These are phyloP conservation scores for Suhomyces maxii DNA, from an alignment of 1,139 yeast genomes.

Conservation along the genomic window DNA sequence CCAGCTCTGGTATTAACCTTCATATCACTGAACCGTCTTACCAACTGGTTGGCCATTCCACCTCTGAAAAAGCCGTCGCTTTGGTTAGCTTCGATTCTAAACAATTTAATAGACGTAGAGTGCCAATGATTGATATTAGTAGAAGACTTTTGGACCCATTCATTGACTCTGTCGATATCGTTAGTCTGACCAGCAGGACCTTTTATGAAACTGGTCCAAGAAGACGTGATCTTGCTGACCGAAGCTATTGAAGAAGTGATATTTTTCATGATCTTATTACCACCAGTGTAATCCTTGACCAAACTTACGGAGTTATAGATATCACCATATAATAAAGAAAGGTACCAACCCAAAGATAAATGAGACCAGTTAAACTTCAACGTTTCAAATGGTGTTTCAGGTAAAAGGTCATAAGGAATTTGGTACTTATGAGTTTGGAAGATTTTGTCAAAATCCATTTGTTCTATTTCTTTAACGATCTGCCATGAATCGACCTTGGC, in stretches of 20 bases:
- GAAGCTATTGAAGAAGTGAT: constrained; percentile 44
- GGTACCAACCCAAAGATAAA: constrained; percentile 75
- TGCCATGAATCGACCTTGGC: constrained; percentile 30
- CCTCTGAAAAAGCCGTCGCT: constrained; percentile 44
- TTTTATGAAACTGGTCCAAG: constrained; percentile 37
- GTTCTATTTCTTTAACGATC: constrained; percentile 42
- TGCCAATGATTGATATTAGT: constrained; percentile 56
- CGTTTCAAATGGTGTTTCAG: constrained; percentile 44
- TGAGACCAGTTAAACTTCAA: constrained; percentile 62
- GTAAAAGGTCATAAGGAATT: constrained; percentile 36
- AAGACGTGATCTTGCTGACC: constrained; percentile 44
- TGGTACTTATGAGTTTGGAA: constrained; percentile 21
- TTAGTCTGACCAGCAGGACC: constrained; percentile 7
- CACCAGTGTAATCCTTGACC: constrained; percentile 23
- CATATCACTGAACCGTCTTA: constrained; percentile 49
- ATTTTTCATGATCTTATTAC: constrained; percentile 33
- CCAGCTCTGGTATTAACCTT: constrained; percentile 28
- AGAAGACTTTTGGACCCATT: constrained; percentile 29
- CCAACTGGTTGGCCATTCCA: constrained; percentile 51
- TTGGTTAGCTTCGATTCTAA: constrained; percentile 49
- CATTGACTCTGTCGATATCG: constrained; percentile 11
- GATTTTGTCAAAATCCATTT: constrained; percentile 26
- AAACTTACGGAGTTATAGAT: constrained; percentile 51
- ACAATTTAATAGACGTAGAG: constrained; percentile 60
- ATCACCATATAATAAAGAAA: constrained; percentile 64